Conservation (phyloP, 192 early-diverging fungal species). For the Diversispora epigaea region DNA sequence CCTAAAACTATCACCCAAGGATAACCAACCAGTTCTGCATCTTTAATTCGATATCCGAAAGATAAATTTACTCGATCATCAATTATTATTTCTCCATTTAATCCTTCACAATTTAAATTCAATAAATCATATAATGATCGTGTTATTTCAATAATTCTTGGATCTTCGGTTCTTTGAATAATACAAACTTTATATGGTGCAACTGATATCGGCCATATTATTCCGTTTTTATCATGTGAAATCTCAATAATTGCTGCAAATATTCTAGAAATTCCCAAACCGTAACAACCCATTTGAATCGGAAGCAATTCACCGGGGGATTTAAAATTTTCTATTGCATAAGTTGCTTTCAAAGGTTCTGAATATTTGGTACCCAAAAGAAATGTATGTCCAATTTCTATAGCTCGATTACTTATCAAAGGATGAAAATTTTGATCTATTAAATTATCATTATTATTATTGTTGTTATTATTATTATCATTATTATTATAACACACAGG, state of each 20-base stretch:
- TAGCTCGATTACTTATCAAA: constrained; percentile 53
- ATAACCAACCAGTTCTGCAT: constrained; percentile 80
- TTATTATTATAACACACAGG: constrained; percentile 35
- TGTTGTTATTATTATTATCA: background rate
- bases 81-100: constrained; percentile 56
- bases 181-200: constrained; percentile 75
- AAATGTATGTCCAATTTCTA: constrained; percentile 90
- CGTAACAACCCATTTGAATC: constrained; percentile 90
- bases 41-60: constrained; percentile 79
- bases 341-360: constrained; percentile 58
- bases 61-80: constrained; percentile 69
- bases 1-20: constrained; percentile 77
- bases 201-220: constrained; percentile 78
- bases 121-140: constrained; percentile 50
- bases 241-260: constrained; percentile 76
- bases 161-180: constrained; percentile 54
- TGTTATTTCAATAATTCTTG: constrained; percentile 35
- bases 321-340: constrained; percentile 33
- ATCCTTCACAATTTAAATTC: constrained; percentile 1
- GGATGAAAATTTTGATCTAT: constrained; percentile 26
- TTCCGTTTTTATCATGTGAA: constrained; percentile 60
- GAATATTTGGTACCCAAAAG: constrained; percentile 90
- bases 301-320: constrained; percentile 41
- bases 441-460: background rate
- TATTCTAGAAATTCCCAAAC: constrained; percentile 82